phyloP scores from a whole-genome alignment of 345 rosid species.

The Bretschneidera sinensis region DNA sequence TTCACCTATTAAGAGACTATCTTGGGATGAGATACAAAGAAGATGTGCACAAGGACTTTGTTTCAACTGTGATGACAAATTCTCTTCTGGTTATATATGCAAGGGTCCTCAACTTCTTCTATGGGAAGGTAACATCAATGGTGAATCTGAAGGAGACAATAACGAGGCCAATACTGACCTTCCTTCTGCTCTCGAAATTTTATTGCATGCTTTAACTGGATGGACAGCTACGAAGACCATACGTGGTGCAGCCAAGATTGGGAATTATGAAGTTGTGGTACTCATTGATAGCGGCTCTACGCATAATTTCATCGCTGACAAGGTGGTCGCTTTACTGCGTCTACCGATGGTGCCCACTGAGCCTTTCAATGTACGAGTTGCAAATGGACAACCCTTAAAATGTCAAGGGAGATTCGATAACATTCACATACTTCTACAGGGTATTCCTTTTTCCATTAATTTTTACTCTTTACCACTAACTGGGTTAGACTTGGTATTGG shows the following conservation, averaged over 20 bases:
- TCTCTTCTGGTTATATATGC: background rate
- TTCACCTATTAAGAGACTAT: background rate
- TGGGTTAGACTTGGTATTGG: too few species aligned
- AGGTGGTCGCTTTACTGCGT: background rate
- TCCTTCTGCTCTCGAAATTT: too few species aligned
- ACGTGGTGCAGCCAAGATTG: background rate
- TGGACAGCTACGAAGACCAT: background rate
- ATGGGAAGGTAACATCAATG: constrained; percentile 4
- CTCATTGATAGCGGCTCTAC: constrained; percentile 9
- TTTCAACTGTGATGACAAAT: background rate
- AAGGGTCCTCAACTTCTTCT: background rate
- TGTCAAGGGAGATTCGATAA: too few species aligned
- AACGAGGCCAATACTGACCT: too few species aligned
- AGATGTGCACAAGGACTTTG: background rate
- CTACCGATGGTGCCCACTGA: background rate
- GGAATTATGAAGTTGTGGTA: background rate
- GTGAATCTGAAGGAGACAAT: too few species aligned
- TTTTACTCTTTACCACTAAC: too few species aligned
- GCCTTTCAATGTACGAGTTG: constrained; percentile 2
- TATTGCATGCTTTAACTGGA: background rate
- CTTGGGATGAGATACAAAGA: constrained; percentile 1
- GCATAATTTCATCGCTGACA: constrained; percentile 2
- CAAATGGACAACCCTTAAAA: background rate
- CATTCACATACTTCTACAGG: too few species aligned
- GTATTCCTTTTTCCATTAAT: too few species aligned